Evolutionary conservation across 495 filamentous ascomycete species (phyloP).

Genomic region (Penicillium canescens): DNA sequence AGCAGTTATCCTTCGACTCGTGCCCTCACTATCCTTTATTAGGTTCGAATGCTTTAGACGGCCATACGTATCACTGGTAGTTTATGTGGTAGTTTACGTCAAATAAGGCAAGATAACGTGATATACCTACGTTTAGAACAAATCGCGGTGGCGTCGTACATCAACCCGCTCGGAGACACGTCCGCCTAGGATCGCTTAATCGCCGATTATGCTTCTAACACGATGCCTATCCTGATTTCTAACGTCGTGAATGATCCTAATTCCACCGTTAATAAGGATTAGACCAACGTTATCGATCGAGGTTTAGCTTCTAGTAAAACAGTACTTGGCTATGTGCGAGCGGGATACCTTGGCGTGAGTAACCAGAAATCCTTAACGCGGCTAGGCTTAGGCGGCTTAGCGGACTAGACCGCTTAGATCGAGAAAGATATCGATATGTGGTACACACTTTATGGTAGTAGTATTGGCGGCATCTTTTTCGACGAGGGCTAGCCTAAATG

Average conservation of each 20-base stretch:
- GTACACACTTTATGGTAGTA: slow-evolving; percentile 15
- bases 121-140: slow-evolving; percentile 4
- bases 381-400: slow-evolving; percentile 13
- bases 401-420: slow-evolving; percentile 21
- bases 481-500: slow-evolving; percentile 25
- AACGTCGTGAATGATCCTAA: slow-evolving; percentile 23
- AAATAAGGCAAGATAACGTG: no score
- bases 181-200: slow-evolving; percentile 17
- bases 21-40: no score
- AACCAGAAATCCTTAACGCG: slow-evolving; percentile 16
- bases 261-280: slow-evolving; percentile 9
- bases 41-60: neutral
- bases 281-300: slow-evolving; percentile 13
- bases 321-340: slow-evolving; percentile 23
- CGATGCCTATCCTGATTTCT: slow-evolving; percentile 15
- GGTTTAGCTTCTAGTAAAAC: slow-evolving; percentile 12
- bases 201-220: slow-evolving; percentile 10
- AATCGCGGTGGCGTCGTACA: slow-evolving; percentile 23
- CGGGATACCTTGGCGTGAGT: slow-evolving; percentile 25
- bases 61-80: no score
- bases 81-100: no score
- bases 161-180: slow-evolving; percentile 19
- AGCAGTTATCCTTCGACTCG: no score
- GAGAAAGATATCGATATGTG: slow-evolving; percentile 23
- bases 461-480: slow-evolving; percentile 24